phyloP scores from a whole-genome alignment of 2,329 filamentous ascomycete genomes.

The Pyrenochaeta sp. region DNA sequence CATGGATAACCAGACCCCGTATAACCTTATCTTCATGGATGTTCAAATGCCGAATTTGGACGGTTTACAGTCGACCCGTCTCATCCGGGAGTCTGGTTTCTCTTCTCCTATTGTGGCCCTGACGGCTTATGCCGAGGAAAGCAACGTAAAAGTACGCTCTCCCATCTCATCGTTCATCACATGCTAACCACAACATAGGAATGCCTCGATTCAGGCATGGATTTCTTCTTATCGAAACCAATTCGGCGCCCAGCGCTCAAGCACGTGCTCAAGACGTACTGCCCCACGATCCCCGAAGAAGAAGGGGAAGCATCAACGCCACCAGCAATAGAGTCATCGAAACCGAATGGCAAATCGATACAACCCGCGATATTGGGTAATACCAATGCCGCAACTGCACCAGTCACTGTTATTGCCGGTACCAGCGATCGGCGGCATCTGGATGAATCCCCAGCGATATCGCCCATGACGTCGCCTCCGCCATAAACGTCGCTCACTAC shows the following conservation, averaged over 20 bases:
- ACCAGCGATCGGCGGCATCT: slow-evolving; percentile 4
- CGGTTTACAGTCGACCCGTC: slow-evolving; percentile 82
- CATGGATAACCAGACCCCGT: slow-evolving; percentile 76
- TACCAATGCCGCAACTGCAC: slow-evolving; percentile 5
- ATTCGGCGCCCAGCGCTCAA: slow-evolving; percentile 87
- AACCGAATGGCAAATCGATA: slow-evolving; percentile 19
- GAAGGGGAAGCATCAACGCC: slow-evolving; percentile 40
- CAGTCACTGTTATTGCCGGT: slow-evolving; percentile 12
- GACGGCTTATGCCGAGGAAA: slow-evolving; percentile 90
- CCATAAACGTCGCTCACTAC: slow-evolving; percentile 1
- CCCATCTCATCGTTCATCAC: neutral
- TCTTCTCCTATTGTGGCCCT: slow-evolving; percentile 87
- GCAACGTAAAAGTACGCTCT: slow-evolving; percentile 79
- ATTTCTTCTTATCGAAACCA: slow-evolving; percentile 80
- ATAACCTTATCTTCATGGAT: slow-evolving; percentile 95
- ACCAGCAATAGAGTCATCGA: slow-evolving; percentile 5
- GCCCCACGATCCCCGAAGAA: slow-evolving; percentile 81
- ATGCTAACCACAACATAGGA: slow-evolving; percentile 42
- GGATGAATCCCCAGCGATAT: slow-evolving; percentile 20
- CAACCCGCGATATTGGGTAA: slow-evolving; percentile 1
- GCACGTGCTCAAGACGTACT: slow-evolving; percentile 82
- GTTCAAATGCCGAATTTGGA: slow-evolving; percentile 94
- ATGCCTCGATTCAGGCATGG: slow-evolving; percentile 85
- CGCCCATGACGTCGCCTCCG: slow-evolving; percentile 20
- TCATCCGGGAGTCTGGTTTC: slow-evolving; percentile 88